Conservation (phyloP, 345 rosid species). For the Corchorus olitorius region DNA sequence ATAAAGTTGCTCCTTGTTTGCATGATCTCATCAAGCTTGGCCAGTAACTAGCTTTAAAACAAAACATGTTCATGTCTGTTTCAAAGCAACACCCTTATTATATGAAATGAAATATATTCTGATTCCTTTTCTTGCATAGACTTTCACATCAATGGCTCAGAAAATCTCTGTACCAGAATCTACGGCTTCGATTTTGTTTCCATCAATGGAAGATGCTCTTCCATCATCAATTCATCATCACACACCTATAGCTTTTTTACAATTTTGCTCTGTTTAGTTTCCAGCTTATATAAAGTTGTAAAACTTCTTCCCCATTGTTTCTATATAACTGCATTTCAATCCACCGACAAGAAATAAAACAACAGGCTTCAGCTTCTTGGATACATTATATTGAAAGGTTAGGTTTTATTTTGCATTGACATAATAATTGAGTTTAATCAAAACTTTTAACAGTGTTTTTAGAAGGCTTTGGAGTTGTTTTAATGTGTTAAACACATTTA, state of each 20-base stretch:
- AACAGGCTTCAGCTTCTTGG: not conserved
- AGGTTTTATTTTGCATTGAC: not conserved
- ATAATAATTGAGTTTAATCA: not conserved
- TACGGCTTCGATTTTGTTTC: conserved; percentile 35
- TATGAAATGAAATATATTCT: conserved; percentile 18
- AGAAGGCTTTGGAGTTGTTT: not conserved
- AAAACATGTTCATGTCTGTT: conserved; percentile 11
- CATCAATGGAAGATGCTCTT: conserved; percentile 33
- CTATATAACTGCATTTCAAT: not conserved
- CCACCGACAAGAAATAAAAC: not conserved
- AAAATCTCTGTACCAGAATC: conserved; percentile 37
- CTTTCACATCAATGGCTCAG: conserved; percentile 34
- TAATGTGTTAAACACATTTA: not conserved
- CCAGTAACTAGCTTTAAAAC: not conserved
- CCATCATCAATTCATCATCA: no score
- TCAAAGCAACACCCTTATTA: not conserved
- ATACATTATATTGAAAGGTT: not conserved
- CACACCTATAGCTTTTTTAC: not conserved
- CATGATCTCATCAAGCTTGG: conserved; percentile 16
- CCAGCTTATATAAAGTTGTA: conserved; percentile 15
- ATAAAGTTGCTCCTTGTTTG: conserved; percentile 19
- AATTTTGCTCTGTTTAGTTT: not conserved
- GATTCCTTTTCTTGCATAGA: conserved; percentile 26
- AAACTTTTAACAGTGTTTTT: not conserved
- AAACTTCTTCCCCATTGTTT: not conserved